phyloP scores from a whole-genome alignment of 768 basidiomycete species.

The Trametes villosa region DNA sequence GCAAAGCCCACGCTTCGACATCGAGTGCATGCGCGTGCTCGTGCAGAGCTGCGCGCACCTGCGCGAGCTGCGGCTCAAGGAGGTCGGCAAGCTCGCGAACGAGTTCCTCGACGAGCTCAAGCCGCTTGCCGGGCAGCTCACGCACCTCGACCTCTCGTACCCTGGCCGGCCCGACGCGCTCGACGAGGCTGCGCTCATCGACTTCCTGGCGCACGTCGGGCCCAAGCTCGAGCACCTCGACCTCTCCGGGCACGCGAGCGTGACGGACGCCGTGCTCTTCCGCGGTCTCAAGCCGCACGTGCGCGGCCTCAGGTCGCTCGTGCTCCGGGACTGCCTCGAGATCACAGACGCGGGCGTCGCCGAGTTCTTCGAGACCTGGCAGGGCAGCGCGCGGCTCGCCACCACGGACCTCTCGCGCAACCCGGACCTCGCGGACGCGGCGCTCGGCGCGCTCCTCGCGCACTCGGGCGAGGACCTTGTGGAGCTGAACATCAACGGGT shows the following conservation, averaged over 20 bases:
- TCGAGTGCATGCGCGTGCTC: constrained; percentile 64
- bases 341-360: constrained; percentile 75
- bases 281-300: constrained; percentile 61
- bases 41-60: constrained; percentile 58
- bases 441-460: constrained; percentile 64
- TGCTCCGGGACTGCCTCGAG: constrained; percentile 56
- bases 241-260: constrained; percentile 67
- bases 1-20: constrained; percentile 86
- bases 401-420: constrained; percentile 69
- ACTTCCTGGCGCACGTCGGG: constrained; percentile 60
- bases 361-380: constrained; percentile 67
- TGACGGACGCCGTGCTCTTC: constrained; percentile 64
- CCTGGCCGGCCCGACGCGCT: constrained; percentile 52
- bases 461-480: constrained; percentile 68
- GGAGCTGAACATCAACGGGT: constrained; percentile 74
- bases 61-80: constrained; percentile 75
- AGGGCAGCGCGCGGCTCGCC: constrained; percentile 43
- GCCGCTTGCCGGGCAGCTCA: constrained; percentile 49
- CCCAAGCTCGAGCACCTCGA: constrained; percentile 60
- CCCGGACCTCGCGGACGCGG: constrained; percentile 49
- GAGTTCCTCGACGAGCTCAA: constrained; percentile 60
- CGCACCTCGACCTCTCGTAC: constrained; percentile 70
- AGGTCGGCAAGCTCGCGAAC: constrained; percentile 74
- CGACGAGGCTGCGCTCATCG: constrained; percentile 58
- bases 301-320: constrained; percentile 53